Conservation (phyloP, 768 basidiomycete genomes). For the Leccinum rimulosum region DNA sequence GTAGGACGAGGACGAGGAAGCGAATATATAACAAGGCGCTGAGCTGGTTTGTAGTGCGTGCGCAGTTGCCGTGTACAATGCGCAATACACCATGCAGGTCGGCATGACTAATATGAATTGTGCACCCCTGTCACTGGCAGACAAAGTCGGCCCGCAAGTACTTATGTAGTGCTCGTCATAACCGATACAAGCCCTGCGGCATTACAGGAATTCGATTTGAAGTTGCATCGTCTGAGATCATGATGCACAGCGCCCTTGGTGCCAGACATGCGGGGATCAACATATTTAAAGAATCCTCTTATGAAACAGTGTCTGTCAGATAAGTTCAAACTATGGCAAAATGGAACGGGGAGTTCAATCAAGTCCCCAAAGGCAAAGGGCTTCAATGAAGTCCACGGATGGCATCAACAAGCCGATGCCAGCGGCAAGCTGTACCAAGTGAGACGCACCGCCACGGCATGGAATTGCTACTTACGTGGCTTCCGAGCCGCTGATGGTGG, state of each 20-base stretch:
- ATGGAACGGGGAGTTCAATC: neutral
- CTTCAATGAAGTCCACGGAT: neutral
- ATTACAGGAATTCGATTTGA: neutral
- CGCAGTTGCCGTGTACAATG: conserved; percentile 7
- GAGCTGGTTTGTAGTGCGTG: neutral
- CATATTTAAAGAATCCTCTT: neutral
- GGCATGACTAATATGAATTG: conserved; percentile 7
- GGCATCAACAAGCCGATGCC: neutral
- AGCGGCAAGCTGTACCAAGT: neutral
- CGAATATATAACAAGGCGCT: neutral
- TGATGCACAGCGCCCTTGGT: neutral
- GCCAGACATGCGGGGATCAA: neutral
- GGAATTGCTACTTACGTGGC: neutral
- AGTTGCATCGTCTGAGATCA: neutral
- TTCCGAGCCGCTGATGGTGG: neutral
- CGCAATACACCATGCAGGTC: neutral
- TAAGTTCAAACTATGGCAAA: neutral
- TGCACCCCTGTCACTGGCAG: conserved; percentile 1
- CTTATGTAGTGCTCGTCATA: neutral
- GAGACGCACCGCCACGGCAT: neutral
- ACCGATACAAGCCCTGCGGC: neutral
- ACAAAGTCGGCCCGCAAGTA: too few relatives aligned
- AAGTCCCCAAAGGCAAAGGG: neutral
- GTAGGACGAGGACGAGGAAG: neutral
- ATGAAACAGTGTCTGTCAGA: neutral